A percentile compares a stretch with the other conserved stretches of the same genome.
These are phyloP conservation scores for Helotiales sp. DNA, from an alignment of 2,329 filamentous ascomycete genomes.

Conservation along the genomic window DNA sequence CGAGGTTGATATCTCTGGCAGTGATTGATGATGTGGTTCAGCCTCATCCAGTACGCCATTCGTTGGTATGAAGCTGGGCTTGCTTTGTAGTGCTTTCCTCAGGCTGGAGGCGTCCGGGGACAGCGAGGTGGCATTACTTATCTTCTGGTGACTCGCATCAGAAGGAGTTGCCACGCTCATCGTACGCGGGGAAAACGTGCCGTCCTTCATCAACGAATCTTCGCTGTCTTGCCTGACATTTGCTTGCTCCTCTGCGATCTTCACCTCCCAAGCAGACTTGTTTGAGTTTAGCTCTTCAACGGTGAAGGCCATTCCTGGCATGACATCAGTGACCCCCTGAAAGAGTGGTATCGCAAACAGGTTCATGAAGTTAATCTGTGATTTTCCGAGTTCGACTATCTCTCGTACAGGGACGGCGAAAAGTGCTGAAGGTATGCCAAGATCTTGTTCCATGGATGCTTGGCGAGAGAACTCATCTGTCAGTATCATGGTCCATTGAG, in stretches of 20 bases:
- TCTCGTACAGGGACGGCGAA: slow-evolving; percentile 85
- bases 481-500: slow-evolving; percentile 90
- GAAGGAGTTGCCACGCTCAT: slow-evolving; percentile 33
- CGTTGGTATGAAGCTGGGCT: slow-evolving; percentile 20
- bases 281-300: slow-evolving; percentile 81
- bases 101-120: slow-evolving; percentile 22
- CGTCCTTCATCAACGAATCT: slow-evolving; percentile 33
- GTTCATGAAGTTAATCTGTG: slow-evolving; percentile 95
- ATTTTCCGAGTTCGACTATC: slow-evolving; percentile 76
- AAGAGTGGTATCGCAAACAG: slow-evolving; percentile 93
- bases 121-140: slow-evolving; percentile 17
- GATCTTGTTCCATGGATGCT: slow-evolving; percentile 84
- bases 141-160: slow-evolving; percentile 26
- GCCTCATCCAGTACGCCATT: slow-evolving; percentile 24
- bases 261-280: slow-evolving; percentile 69
- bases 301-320: slow-evolving; percentile 82
- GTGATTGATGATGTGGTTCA: slow-evolving; percentile 14
- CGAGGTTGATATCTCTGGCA: slow-evolving; percentile 16
- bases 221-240: slow-evolving; percentile 40
- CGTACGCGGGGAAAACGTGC: slow-evolving; percentile 33
- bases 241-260: slow-evolving; percentile 61
- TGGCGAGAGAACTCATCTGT: slow-evolving; percentile 95
- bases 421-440: slow-evolving; percentile 84
- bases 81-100: slow-evolving; percentile 26
- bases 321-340: slow-evolving; percentile 79